phyloP scores from a whole-genome alignment of 1,284 basidiomycete species.

The Earliella scabrosa region DNA sequence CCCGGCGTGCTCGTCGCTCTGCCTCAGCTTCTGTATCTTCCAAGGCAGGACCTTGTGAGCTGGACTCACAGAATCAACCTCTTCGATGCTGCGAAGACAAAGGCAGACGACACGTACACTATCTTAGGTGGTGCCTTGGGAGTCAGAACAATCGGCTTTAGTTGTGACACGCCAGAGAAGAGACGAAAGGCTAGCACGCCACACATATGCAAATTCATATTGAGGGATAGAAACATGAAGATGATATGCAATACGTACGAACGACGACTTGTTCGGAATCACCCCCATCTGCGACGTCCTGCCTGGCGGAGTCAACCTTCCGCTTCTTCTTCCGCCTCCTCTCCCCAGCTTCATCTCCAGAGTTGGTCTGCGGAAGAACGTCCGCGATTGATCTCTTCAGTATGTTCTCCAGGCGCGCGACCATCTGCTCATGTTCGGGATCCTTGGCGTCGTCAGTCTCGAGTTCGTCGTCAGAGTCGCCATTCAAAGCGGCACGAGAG shows the following conservation, averaged over 20 bases:
- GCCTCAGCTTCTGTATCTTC: conserved; percentile 38
- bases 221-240: too few species aligned
- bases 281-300: background rate
- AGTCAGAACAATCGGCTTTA: conserved; percentile 32
- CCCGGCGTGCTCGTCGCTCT: conserved; percentile 28
- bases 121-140: conserved; percentile 30
- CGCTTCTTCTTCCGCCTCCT: conserved; percentile 19
- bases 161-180: conserved; percentile 30
- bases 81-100: background rate
- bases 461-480: conserved; percentile 20
- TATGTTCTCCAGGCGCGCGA: conserved; percentile 30
- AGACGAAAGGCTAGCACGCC: conserved; percentile 36
- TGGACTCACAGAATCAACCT: conserved; percentile 6
- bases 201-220: background rate
- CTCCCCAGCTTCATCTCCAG: conserved; percentile 5
- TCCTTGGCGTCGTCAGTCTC: background rate
- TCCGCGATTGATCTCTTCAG: conserved; percentile 33
- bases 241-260: conserved; percentile 9
- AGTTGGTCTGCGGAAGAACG: conserved; percentile 2
- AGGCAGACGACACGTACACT: conserved; percentile 23
- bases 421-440: conserved; percentile 20
- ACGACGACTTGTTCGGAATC: conserved; percentile 2
- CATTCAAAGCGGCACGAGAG: conserved; percentile 28
- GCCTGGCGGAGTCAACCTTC: background rate
- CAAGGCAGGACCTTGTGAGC: conserved; percentile 31